Percentiles rank a stretch among this genome's conserved stretches.
These are phyloP conservation scores for Kokia cookei DNA, from an alignment of 441 rosid species.

Conservation along the genomic window DNA sequence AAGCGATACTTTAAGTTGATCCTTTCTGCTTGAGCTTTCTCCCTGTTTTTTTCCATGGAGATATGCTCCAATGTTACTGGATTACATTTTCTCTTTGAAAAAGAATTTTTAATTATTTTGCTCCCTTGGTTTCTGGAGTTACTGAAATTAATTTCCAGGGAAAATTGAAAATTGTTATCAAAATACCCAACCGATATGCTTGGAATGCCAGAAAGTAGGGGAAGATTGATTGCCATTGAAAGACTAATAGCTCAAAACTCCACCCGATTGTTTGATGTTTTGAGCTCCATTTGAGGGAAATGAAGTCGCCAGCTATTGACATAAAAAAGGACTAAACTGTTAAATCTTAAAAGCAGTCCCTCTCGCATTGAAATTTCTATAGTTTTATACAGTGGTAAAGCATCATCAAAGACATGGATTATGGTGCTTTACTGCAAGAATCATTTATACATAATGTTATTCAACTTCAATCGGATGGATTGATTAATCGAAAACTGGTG, in stretches of 20 bases:
- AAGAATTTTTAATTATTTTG: neutral
- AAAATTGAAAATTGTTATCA: neutral
- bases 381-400: too few relatives aligned
- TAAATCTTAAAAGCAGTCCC: too few relatives aligned
- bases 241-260: neutral
- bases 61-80: conserved; percentile 16
- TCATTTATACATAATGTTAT: too few relatives aligned
- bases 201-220: neutral
- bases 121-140: neutral
- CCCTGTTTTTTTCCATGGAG: conserved; percentile 1
- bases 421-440: too few relatives aligned
- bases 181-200: neutral
- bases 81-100: neutral
- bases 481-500: too few relatives aligned
- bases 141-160: neutral
- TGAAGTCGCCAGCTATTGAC: too few relatives aligned
- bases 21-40: conserved; percentile 18
- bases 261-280: too few relatives aligned
- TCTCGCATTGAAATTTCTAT: too few relatives aligned
- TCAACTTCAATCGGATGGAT: too few relatives aligned
- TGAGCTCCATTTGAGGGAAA: too few relatives aligned
- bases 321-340: too few relatives aligned
- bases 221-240: neutral
- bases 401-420: too few relatives aligned
- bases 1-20: conserved; percentile 8